Conservation (phyloP, 495 filamentous ascomycete species). For the Terfezia claveryi region DNA sequence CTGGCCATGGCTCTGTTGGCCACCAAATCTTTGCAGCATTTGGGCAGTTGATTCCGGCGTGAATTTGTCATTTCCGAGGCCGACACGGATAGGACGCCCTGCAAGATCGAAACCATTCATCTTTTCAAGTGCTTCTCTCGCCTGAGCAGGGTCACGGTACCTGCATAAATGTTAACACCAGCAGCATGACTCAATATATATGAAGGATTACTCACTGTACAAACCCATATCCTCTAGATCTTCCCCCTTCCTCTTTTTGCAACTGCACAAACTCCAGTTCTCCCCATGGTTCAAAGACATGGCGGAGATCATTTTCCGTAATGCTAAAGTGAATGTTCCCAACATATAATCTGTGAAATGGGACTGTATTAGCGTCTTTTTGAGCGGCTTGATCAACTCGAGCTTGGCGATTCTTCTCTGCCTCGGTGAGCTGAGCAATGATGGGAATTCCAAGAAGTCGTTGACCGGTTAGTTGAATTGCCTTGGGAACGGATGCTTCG, state of each 20-base stretch:
- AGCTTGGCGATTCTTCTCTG: slow-evolving; percentile 96
- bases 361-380: slow-evolving; percentile 48
- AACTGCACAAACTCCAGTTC: slow-evolving; percentile 94
- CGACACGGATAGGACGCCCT: slow-evolving; percentile 91
- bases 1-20: slow-evolving; percentile 57
- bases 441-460: slow-evolving; percentile 96
- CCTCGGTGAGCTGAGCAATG: slow-evolving; percentile 94
- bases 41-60: slow-evolving; percentile 89
- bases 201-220: slow-evolving; percentile 58
- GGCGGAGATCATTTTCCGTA: slow-evolving; percentile 85
- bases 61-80: slow-evolving; percentile 99
- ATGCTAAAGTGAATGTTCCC: slow-evolving; percentile 99
- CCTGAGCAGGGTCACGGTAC: slow-evolving; percentile 77
- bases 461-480: slow-evolving; percentile 96
- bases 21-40: slow-evolving; percentile 70
- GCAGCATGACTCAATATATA: background rate
- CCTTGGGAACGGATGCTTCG: slow-evolving; percentile 79
- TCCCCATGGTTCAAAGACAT: slow-evolving; percentile 94
- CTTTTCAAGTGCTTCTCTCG: slow-evolving; percentile 84
- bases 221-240: slow-evolving; percentile 92
- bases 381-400: slow-evolving; percentile 54
- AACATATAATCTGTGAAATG: slow-evolving; percentile 96
- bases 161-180: slow-evolving; percentile 29
- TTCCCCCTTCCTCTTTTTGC: slow-evolving; percentile 78
- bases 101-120: slow-evolving; percentile 99